These are phyloP conservation scores for Coemansia furcata DNA, from an alignment of 192 early-diverging fungal genomes.

Conservation along the genomic window DNA sequence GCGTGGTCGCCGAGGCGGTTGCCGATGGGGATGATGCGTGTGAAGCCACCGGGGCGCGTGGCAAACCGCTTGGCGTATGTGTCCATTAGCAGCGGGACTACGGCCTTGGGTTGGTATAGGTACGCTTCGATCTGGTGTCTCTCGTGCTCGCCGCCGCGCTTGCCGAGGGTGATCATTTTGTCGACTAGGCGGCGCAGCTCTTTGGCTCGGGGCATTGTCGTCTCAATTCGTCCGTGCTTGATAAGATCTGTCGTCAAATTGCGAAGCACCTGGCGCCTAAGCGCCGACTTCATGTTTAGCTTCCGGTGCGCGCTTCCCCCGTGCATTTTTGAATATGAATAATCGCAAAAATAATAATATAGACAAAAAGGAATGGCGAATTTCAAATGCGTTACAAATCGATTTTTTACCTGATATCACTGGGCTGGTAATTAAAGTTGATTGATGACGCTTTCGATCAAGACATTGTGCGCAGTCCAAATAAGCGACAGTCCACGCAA, in stretches of 20 bases:
- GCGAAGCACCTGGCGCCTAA: constrained; percentile 75
- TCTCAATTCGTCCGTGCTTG: constrained; percentile 85
- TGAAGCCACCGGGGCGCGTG: constrained; percentile 80
- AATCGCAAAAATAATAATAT: neutral
- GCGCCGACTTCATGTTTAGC: constrained; percentile 50
- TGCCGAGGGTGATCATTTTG: constrained; percentile 84
- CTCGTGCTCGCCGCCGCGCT: constrained; percentile 65
- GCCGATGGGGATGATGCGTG: constrained; percentile 78
- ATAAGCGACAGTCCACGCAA: too few relatives aligned
- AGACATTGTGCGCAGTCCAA: neutral
- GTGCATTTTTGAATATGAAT: constrained; percentile 23
- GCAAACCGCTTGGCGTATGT: constrained; percentile 83
- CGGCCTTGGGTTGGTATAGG: constrained; percentile 66
- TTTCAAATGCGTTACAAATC: neutral
- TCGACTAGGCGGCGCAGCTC: constrained; percentile 83
- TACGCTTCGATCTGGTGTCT: constrained; percentile 58
- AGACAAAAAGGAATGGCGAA: neutral
- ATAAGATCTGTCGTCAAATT: constrained; percentile 86
- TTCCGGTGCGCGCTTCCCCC: constrained; percentile 37
- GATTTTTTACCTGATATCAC: neutral
- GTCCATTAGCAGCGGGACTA: constrained; percentile 78
- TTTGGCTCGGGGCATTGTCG: constrained; percentile 91
- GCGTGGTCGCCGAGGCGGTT: constrained; percentile 80
- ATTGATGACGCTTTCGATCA: neutral
- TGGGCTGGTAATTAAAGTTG: neutral